These are phyloP conservation scores for Phytophthora cryptogea DNA, from an alignment of 352 stramenopile species.

Conservation along the genomic window DNA sequence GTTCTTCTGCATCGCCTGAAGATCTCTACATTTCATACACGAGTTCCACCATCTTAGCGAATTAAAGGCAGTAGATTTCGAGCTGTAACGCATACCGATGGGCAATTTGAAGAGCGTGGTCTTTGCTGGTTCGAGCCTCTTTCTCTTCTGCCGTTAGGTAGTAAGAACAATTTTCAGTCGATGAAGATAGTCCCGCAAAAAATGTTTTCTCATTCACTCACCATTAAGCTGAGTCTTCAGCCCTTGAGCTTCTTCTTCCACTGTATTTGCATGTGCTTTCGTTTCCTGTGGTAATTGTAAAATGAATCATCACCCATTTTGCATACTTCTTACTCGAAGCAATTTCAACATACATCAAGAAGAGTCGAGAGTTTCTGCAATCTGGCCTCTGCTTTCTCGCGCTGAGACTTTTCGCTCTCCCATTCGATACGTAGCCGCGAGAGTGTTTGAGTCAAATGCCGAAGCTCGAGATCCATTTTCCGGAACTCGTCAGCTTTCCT, in stretches of 20 bases:
- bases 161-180: neutral
- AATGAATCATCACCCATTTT: neutral
- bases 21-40: conserved; percentile 13
- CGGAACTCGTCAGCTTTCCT: conserved; percentile 52
- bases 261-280: conserved; percentile 30
- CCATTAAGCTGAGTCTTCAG: conserved; percentile 44
- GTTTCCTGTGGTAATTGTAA: conserved; percentile 40
- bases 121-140: conserved; percentile 24
- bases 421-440: conserved; percentile 50
- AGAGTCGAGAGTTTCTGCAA: conserved; percentile 38
- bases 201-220: conserved; percentile 2
- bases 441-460: conserved; percentile 46
- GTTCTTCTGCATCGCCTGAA: conserved; percentile 33
- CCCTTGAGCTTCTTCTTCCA: conserved; percentile 43
- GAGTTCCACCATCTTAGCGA: neutral
- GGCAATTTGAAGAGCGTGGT: conserved; percentile 33
- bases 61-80: neutral
- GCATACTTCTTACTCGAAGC: neutral
- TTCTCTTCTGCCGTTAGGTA: conserved; percentile 20
- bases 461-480: conserved; percentile 56
- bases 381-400: conserved; percentile 46
- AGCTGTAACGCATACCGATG: conserved; percentile 13
- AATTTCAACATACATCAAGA: conserved; percentile 34
- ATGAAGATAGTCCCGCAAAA: too few species aligned
- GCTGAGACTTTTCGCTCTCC: conserved; percentile 49